Evolutionary conservation across 306 rosid genomes (phyloP).

Genomic region (Lathyrus tuberosus): DNA sequence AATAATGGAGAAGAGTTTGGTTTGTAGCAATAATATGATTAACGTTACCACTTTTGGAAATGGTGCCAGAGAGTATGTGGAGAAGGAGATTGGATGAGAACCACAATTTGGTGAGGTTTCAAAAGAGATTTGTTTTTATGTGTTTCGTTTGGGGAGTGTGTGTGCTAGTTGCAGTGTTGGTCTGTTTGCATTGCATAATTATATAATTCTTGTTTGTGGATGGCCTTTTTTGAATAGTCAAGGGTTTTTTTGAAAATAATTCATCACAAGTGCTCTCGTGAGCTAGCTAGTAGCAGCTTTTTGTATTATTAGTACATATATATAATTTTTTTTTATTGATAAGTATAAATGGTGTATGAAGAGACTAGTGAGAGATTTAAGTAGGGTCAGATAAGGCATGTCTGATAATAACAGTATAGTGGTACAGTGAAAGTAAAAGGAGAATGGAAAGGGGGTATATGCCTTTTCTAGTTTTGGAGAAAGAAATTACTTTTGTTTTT

Average conservation of each 20-base stretch:
- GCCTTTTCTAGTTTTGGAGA: neutral
- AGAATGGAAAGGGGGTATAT: conserved; percentile 6
- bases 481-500: too few species aligned
- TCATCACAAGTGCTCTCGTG: conserved; percentile 46
- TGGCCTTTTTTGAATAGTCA: conserved; percentile 50
- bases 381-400: conserved; percentile 8
- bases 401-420: conserved; percentile 35
- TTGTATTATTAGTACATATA: neutral
- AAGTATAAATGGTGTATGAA: neutral
- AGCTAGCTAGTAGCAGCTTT: conserved; percentile 29
- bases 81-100: conserved; percentile 47
- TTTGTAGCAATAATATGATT: neutral
- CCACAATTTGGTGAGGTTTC: conserved; percentile 66
- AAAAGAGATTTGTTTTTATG: conserved; percentile 56
- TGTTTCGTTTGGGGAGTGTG: conserved; percentile 51
- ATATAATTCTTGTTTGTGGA: conserved; percentile 54
- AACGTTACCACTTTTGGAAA: conserved; percentile 41
- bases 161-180: conserved; percentile 40
- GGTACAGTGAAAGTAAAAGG: conserved; percentile 39
- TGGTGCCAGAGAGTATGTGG: conserved; percentile 41
- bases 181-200: conserved; percentile 10
- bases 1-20: conserved; percentile 32
- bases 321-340: neutral
- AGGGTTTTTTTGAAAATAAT: conserved; percentile 33
- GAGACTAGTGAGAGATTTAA: conserved; percentile 18